Evolutionary conservation across 371 early-diverging fungal species (phyloP), one percentile per base, ranked within the genome.

Genomic region (Mortierella sp.): DNA sequence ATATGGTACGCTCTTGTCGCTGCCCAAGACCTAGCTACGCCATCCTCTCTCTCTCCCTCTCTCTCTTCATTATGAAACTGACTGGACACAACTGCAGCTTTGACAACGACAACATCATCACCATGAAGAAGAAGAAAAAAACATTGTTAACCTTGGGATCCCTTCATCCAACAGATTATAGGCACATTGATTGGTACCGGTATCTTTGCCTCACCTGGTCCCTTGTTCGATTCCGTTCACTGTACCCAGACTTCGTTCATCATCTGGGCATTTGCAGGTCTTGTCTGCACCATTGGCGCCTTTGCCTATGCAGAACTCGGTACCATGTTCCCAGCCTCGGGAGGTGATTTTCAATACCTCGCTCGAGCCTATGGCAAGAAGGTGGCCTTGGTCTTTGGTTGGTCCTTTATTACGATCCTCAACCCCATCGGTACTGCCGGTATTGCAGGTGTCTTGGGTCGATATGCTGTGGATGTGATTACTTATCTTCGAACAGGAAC

Each of bases 101-200:
- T n/a, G n/a, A n/a, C n/a, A n/a, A n/a, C n/a, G n/a, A n/a, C n/a
- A n/a, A n/a, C n/a, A n/a, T n/a, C n/a, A n/a, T n/a, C n/a, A n/a
- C n/a, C n/a, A n/a, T n/a, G n/a, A n/a, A n/a, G n/a, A n/a, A n/a
- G n/a, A n/a, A n/a, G n/a, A n/a, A n/a, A n/a, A n/a, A n/a, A n/a
- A n/a, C n/a, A 21, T n/a, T 50, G 21, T 50, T 21, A 50, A 50
- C n/a, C 50, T 7, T 9, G 46, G 12, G 16, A 12, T 46, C 12
- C n/a, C 4, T 6, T 25, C 43, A 19, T 1, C 15, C 7, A 23
- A 5, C 30, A 80, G 80, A 80, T 80, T 60, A 70, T 80, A 12
- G 80, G 80, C 48, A 80, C 80, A 3, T 55, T 80, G 1, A 80
- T 80, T 26, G 80, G 80, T 9, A 80, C 80, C n/a, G 80, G 80